Evolutionary conservation across 106 monocot genomes (phyloP).

Genomic region (Dendrobium chrysotoxum): DNA sequence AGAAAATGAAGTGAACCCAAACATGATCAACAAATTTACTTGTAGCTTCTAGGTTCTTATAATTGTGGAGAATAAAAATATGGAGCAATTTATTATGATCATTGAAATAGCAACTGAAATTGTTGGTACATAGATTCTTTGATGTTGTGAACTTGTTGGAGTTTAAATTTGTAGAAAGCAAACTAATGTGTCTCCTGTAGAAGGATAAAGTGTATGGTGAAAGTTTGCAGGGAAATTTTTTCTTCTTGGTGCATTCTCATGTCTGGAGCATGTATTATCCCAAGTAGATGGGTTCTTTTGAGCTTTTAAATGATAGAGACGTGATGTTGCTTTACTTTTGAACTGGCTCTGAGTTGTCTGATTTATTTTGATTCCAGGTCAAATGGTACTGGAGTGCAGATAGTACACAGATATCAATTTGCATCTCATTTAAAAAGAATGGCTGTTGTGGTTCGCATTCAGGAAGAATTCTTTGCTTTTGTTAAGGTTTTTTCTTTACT

Average conservation of each 20-base stretch:
- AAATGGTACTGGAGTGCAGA: constrained; percentile 82
- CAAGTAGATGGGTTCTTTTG: neutral
- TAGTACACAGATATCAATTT: constrained; percentile 92
- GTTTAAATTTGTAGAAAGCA: neutral
- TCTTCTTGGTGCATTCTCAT: neutral
- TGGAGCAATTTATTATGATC: neutral
- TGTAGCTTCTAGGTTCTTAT: neutral
- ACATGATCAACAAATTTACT: no score
- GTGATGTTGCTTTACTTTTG: neutral
- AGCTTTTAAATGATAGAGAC: neutral
- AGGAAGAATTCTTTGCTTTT: constrained; percentile 81
- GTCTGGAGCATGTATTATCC: neutral
- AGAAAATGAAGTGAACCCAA: no score
- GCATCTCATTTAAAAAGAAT: constrained; percentile 98
- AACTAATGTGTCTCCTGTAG: neutral
- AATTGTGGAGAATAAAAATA: neutral
- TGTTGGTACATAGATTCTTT: neutral
- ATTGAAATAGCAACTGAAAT: neutral
- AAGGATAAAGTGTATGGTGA: neutral
- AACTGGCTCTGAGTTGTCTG: neutral
- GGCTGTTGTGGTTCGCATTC: constrained; percentile 84
- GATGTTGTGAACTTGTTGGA: neutral
- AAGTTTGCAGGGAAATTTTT: neutral
- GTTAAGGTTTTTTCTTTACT: constrained; percentile 60
- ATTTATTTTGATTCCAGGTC: constrained; percentile 46